These are phyloP conservation scores for Sphagnum magellanicum DNA, from an alignment of 228 moss, liverwort and hornwort species.

Conservation along the genomic window DNA sequence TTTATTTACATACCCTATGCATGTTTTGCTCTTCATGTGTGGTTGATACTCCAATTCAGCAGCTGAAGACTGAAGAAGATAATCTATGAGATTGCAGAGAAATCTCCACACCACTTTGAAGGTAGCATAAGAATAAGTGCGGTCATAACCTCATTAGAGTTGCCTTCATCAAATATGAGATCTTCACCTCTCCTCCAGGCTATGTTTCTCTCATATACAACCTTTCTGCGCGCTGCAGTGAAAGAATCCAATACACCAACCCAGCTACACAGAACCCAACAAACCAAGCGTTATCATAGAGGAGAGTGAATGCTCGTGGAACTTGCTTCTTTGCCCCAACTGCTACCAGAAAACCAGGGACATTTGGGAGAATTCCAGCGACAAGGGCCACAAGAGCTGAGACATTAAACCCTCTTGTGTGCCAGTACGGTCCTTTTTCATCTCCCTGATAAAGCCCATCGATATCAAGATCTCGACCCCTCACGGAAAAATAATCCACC, in stretches of 20 bases:
- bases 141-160: too few species aligned
- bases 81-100: too few species aligned
- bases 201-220: neutral
- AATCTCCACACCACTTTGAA: too few species aligned
- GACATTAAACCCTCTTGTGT: conserved; percentile 66
- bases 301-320: conserved; percentile 24
- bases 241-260: conserved; percentile 44
- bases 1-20: too few species aligned
- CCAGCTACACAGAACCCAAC: conserved; percentile 68
- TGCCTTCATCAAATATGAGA: too few species aligned
- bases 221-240: conserved; percentile 6
- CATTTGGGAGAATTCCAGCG: conserved; percentile 63
- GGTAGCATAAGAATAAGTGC: too few species aligned
- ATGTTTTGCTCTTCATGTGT: too few species aligned
- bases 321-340: conserved; percentile 30
- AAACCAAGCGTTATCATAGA: conserved; percentile 89
- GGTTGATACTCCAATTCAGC: too few species aligned
- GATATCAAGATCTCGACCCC: conserved; percentile 43
- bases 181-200: too few species aligned
- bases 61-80: too few species aligned
- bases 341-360: conserved; percentile 67
- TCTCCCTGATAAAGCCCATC: conserved; percentile 56
- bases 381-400: conserved; percentile 56
- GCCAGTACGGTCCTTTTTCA: conserved; percentile 59
- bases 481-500: conserved; percentile 64